Evolutionary conservation across 176 grass and related monocot species (phyloP).

Genomic region (Panicum miliaceum): DNA sequence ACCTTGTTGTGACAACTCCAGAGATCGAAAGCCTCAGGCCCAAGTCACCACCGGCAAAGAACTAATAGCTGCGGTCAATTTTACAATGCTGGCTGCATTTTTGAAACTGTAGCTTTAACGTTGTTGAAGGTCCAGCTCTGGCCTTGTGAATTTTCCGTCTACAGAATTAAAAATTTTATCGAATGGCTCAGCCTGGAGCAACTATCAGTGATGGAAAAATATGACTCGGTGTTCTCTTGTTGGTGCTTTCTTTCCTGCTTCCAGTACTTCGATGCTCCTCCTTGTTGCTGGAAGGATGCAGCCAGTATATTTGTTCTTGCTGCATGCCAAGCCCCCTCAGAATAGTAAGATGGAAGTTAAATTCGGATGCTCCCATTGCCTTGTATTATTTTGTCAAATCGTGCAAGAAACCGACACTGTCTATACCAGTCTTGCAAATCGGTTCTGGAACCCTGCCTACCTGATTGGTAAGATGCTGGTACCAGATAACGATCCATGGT

Average conservation of each 20-base stretch:
- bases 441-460: neutral
- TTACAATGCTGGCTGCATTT: slow-evolving; percentile 15
- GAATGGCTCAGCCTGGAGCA: slow-evolving; percentile 18
- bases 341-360: neutral
- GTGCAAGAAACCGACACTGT: neutral
- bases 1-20: slow-evolving; percentile 83
- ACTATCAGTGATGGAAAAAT: neutral
- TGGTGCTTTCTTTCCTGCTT: neutral
- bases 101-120: slow-evolving; percentile 38
- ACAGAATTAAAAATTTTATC: slow-evolving; percentile 1
- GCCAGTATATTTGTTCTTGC: neutral
- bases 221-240: neutral
- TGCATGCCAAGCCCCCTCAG: neutral
- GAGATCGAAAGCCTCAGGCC: slow-evolving; percentile 88
- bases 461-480: neutral
- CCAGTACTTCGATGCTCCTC: neutral
- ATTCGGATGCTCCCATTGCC: neutral
- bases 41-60: slow-evolving; percentile 83
- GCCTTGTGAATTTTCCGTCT: slow-evolving; percentile 36
- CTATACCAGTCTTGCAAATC: neutral
- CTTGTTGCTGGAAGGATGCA: neutral
- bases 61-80: slow-evolving; percentile 49
- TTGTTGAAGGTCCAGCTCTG: slow-evolving; percentile 38
- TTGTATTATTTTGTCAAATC: neutral
- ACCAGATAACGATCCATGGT: neutral